These are phyloP conservation scores for Fusarium odoratissimum DNA, from an alignment of 2,329 filamentous ascomycete genomes.

Conservation along the genomic window DNA sequence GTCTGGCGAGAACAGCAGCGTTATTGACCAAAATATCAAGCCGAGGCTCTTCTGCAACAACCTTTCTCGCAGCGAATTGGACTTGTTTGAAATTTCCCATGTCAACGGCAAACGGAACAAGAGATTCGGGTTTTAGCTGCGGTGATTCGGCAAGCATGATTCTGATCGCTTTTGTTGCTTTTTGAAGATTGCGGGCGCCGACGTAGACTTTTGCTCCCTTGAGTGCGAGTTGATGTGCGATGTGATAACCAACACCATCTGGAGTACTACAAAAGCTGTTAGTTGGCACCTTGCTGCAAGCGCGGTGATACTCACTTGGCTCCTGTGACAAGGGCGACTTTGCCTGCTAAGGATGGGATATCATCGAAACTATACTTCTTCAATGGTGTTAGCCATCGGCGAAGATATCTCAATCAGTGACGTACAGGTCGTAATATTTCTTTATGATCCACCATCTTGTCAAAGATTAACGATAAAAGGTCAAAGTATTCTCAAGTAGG, in stretches of 20 bases:
- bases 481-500: neutral
- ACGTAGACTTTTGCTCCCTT: neutral
- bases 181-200: neutral
- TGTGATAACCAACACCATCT: neutral
- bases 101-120: neutral
- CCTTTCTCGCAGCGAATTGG: neutral
- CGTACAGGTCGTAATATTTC: neutral
- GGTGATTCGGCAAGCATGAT: neutral
- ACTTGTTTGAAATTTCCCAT: neutral
- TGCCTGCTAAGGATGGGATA: neutral
- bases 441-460: neutral
- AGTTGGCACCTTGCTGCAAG: fast-evolving
- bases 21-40: neutral
- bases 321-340: neutral
- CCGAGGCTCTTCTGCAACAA: neutral
- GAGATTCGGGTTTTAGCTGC: neutral
- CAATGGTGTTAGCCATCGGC: neutral
- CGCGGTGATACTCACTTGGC: fast-evolving
- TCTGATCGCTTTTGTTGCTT: neutral
- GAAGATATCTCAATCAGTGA: fast-evolving
- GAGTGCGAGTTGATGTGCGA: neutral
- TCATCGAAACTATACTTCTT: neutral
- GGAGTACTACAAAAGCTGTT: neutral
- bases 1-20: neutral
- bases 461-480: fast-evolving